A percentile compares a stretch with the other conserved stretches of the same genome.
Evolutionary conservation across 352 stramenopile species (phyloP).

Genomic region (Nothophytophthora sp.): DNA sequence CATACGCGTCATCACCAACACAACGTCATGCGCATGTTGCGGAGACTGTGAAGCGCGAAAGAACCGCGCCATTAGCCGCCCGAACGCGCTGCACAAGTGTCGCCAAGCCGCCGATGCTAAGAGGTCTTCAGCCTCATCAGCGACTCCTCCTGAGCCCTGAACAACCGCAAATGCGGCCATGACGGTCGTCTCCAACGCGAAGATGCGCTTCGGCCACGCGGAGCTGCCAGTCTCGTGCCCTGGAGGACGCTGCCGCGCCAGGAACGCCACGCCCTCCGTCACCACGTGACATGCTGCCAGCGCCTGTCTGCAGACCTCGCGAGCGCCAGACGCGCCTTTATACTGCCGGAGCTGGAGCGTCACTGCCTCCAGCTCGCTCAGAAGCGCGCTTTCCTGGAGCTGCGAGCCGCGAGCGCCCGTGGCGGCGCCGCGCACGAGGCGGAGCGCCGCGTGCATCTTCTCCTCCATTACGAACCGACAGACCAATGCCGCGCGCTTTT

Average conservation of each 20-base stretch:
- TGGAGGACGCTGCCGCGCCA: slow-evolving; percentile 17
- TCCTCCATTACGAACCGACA: slow-evolving; percentile 14
- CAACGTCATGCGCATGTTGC: background rate
- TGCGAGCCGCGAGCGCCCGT: slow-evolving; percentile 4
- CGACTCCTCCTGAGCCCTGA: too few relatives aligned
- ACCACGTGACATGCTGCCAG: slow-evolving; percentile 24
- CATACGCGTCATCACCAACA: slow-evolving; percentile 19
- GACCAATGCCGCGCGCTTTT: too few relatives aligned
- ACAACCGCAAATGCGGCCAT: slow-evolving; percentile 9
- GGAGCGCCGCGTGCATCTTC: slow-evolving; percentile 12
- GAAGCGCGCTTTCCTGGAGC: slow-evolving; percentile 18
- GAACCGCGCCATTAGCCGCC: slow-evolving; percentile 15
- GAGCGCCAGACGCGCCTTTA: background rate
- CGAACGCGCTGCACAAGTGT: slow-evolving; percentile 22
- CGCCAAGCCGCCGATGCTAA: slow-evolving; percentile 8
- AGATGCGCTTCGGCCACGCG: slow-evolving; percentile 24
- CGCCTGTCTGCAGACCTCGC: slow-evolving; percentile 9
- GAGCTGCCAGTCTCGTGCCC: slow-evolving; percentile 2
- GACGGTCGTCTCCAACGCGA: slow-evolving; percentile 25
- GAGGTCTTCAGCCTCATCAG: background rate
- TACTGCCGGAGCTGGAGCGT: slow-evolving; percentile 14
- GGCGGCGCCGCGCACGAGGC: slow-evolving; percentile 15
- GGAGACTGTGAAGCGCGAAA: background rate
- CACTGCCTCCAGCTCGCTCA: slow-evolving; percentile 7
- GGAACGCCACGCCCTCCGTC: slow-evolving; percentile 18